Conservation (phyloP, 2,329 filamentous ascomycete species). For the Alternaria viburni region DNA sequence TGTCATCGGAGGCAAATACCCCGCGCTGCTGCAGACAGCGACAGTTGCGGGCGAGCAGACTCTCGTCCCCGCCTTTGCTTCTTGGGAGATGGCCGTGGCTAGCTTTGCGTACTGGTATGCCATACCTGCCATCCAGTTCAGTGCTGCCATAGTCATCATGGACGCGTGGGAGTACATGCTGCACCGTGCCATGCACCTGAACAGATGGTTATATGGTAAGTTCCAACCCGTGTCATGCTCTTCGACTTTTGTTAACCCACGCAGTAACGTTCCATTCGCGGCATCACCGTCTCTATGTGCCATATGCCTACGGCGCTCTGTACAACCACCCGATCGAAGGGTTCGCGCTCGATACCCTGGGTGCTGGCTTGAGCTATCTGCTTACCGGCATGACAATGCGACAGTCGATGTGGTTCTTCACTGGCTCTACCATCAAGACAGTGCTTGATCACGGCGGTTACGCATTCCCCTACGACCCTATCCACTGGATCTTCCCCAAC, state of each 20-base stretch:
- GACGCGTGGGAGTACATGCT: slow-evolving; percentile 99
- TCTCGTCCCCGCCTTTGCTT: slow-evolving; percentile 73
- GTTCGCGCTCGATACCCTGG: slow-evolving; percentile 89
- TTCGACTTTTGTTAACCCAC: slow-evolving; percentile 9
- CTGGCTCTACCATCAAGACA: slow-evolving; percentile 89
- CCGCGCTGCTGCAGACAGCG: slow-evolving; percentile 68
- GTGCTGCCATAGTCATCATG: slow-evolving; percentile 74
- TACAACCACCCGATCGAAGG: slow-evolving; percentile 98
- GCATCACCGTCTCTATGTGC: slow-evolving; percentile 96
- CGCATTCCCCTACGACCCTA: slow-evolving; percentile 90
- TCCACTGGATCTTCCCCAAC: slow-evolving; percentile 91
- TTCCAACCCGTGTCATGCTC: slow-evolving; percentile 25
- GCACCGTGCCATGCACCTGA: slow-evolving; percentile 95
- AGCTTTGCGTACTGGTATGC: slow-evolving; percentile 79
- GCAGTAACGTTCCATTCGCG: slow-evolving; percentile 87
- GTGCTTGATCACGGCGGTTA: slow-evolving; percentile 98
- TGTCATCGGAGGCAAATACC: slow-evolving; percentile 81
- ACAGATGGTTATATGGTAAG: slow-evolving; percentile 95
- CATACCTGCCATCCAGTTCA: slow-evolving; percentile 79
- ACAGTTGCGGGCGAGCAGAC: slow-evolving; percentile 58
- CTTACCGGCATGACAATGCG: slow-evolving; percentile 80
- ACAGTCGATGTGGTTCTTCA: slow-evolving; percentile 89
- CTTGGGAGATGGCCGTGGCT: slow-evolving; percentile 79
- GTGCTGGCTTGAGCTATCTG: slow-evolving; percentile 84
- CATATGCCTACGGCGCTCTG: slow-evolving; percentile 93